Evolutionary conservation across 2,329 filamentous ascomycete genomes (phyloP), one percentile per base, ranked within the genome.

Genomic region (Aureobasidium pullulans): DNA sequence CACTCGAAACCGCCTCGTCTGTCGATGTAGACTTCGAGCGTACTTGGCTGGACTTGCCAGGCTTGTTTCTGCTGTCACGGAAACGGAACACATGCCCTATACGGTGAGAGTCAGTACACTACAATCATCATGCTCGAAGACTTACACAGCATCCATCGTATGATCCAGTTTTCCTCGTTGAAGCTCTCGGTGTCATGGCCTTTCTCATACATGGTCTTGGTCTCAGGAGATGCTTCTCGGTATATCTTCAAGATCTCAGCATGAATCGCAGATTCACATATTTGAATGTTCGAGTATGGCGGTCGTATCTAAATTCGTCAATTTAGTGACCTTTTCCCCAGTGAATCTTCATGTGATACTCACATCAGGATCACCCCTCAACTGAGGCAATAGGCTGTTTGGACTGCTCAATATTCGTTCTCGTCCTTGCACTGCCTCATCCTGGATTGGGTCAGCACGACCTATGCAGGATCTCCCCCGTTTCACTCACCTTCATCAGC

Each of bases 141-240:
- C 43, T 47, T 19, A 57, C 77, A 80, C 6, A 80, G 70, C 63
- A 76, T 75, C 77, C 77, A 80, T n/a, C 74, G 70, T 32, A 77
- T 77, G 39, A 79, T 74, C 77, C 77, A 79, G 59, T 79, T 80
- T 63, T 76, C 74, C 62, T 77, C 73, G 44, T 73, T 73, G 9
- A 73, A 69, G 9, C 70, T 70, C 52, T 73, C 73, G 16, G 65
- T 67, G 57, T 75, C 75, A 29, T 69, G 69, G 13, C 76, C 77
- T 48, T 71, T 66, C 16, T 75, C 70, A 62, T 78, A 80, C 48
- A 73, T 72, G 1, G 67, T 65, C 48, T 65, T 68, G 6, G 77
- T 78, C 15, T 73, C 67, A 1, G 65, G 65, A 6, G 71, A 69
- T n/a, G 76, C 74, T 13, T 65, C 63, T 6, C 67, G 66, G 62